Evolutionary conservation across 345 rosid genomes (phyloP).

Genomic region (Gossypium arboreum): DNA sequence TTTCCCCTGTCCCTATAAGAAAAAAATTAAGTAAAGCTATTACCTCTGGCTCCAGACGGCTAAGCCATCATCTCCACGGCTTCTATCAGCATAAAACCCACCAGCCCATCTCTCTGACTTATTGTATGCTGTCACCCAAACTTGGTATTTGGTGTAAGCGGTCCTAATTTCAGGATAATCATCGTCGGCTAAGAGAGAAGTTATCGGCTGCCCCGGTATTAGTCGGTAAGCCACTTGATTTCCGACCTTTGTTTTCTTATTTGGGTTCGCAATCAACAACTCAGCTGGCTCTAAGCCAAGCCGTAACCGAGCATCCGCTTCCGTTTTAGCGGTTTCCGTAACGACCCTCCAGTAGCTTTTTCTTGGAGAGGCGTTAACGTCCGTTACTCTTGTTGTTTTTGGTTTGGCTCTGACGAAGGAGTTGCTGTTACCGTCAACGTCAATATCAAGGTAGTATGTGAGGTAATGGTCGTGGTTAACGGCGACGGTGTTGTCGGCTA

Average conservation of each 20-base stretch:
- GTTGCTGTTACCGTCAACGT: constrained; percentile 60
- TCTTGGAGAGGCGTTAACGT: constrained; percentile 37
- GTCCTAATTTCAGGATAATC: constrained; percentile 70
- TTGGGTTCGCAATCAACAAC: constrained; percentile 54
- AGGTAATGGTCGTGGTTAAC: constrained; percentile 71
- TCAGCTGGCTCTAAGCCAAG: constrained; percentile 56
- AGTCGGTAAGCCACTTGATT: constrained; percentile 66
- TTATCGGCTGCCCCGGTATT: constrained; percentile 40
- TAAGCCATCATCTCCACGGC: constrained; percentile 71
- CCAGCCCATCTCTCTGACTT: constrained; percentile 83
- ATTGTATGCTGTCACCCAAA: constrained; percentile 79
- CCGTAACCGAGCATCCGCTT: constrained; percentile 53
- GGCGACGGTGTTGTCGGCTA: constrained; percentile 68
- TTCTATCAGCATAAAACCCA: constrained; percentile 63
- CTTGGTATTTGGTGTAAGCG: constrained; percentile 52
- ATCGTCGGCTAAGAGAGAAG: constrained; percentile 49
- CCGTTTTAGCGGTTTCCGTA: constrained; percentile 55
- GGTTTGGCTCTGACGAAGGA: constrained; percentile 66
- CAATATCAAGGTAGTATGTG: constrained; percentile 75
- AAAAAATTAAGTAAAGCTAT: background rate
- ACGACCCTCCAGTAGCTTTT: constrained; percentile 73
- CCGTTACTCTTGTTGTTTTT: constrained; percentile 30
- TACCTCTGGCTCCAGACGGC: constrained; percentile 68
- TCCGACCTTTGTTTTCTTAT: constrained; percentile 55
- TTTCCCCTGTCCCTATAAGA: no score